Evolutionary conservation across 495 filamentous ascomycete genomes (phyloP).

Genomic region (Jackrogersella minutella): DNA sequence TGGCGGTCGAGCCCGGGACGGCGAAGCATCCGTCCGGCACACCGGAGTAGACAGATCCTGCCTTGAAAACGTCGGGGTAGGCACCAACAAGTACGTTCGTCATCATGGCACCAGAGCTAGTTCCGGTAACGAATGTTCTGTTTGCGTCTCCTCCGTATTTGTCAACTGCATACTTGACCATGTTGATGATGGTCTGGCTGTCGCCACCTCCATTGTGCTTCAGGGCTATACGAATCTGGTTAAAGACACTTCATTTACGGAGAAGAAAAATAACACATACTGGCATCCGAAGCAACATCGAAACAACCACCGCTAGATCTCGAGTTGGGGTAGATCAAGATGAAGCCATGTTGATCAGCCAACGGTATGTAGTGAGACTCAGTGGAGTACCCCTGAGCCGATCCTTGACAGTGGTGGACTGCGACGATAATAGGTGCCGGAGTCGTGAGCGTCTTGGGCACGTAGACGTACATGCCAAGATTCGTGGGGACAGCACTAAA

Average conservation of each 20-base stretch:
- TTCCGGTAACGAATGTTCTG: constrained; percentile 60
- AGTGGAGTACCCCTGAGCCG: constrained; percentile 57
- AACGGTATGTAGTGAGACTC: constrained; percentile 53
- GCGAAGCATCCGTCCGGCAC: constrained; percentile 59
- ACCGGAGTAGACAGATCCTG: constrained; percentile 59
- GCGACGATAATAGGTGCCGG: constrained; percentile 64
- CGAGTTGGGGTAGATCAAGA: constrained; percentile 51
- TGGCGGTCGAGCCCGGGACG: constrained; percentile 51
- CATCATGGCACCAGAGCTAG: constrained; percentile 67
- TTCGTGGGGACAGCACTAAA: constrained; percentile 57
- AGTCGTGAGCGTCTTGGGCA: constrained; percentile 58
- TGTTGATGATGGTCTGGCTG: constrained; percentile 65
- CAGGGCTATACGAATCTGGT: constrained; percentile 44
- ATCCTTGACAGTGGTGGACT: constrained; percentile 65
- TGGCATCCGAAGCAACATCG: constrained; percentile 45
- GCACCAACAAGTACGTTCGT: constrained; percentile 58
- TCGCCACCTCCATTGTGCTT: constrained; percentile 65
- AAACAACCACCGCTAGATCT: constrained; percentile 46
- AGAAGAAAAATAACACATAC: constrained; percentile 19
- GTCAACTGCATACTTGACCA: constrained; percentile 62
- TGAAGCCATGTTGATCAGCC: constrained; percentile 37
- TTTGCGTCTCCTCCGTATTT: constrained; percentile 59
- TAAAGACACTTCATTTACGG: constrained; percentile 11
- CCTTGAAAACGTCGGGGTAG: constrained; percentile 63
- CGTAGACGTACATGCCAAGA: constrained; percentile 63